Conservation (phyloP, 768 basidiomycete genomes). For the Rhodosporidiobolus odoratus region DNA sequence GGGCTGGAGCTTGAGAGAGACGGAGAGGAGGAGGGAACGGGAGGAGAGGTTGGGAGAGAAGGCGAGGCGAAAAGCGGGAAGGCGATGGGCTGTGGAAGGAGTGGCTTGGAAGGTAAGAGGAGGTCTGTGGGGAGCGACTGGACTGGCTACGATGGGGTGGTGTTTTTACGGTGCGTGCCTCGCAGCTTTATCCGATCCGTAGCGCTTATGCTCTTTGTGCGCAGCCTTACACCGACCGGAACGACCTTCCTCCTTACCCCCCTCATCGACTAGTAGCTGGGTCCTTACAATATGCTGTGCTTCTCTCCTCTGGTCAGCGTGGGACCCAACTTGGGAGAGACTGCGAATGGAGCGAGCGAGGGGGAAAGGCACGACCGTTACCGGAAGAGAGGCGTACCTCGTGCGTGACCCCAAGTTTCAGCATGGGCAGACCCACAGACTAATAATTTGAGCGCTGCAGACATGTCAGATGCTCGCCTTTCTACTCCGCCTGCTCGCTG, state of each 20-base stretch:
- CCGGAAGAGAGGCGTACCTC: not conserved
- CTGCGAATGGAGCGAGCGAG: conserved; percentile 4
- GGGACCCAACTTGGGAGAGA: conserved; percentile 31
- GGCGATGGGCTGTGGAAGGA: conserved; percentile 7
- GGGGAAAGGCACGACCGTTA: not conserved
- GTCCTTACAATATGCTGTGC: not conserved
- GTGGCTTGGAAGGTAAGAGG: conserved; percentile 15
- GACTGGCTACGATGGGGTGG: not conserved
- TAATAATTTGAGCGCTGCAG: no score
- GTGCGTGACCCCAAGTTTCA: not conserved
- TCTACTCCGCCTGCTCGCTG: not conserved
- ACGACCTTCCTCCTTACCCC: not conserved
- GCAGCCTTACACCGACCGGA: not conserved
- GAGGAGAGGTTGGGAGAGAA: not conserved
- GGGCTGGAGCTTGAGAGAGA: conserved; percentile 63
- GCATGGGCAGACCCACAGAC: not conserved
- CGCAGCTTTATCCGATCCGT: not conserved
- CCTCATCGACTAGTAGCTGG: not conserved
- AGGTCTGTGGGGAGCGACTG: not conserved
- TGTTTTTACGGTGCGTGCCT: not conserved
- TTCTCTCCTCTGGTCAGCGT: conserved; percentile 23
- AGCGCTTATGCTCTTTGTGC: not conserved
- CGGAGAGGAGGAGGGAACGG: conserved; percentile 30
- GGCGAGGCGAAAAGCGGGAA: not conserved
- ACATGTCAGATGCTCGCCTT: not conserved